Conservation (phyloP, 441 rosid species). For the Populus hybrid region DNA sequence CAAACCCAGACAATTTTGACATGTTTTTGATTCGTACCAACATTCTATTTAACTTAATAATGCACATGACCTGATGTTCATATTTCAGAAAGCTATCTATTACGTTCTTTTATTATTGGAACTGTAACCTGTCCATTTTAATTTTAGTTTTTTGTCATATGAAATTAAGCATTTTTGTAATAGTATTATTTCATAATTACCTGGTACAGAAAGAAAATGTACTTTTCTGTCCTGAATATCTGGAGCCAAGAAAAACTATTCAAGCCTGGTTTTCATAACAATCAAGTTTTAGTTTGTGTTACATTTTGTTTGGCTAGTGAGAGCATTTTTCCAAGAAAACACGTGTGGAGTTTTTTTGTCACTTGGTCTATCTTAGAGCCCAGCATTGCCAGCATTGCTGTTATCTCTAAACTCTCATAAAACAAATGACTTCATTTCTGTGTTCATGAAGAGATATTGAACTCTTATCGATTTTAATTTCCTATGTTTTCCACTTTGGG, state of each 20-base stretch:
- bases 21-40: background rate
- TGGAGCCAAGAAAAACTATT: background rate
- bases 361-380: background rate
- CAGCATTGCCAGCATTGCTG: background rate
- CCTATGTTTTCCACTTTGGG: background rate
- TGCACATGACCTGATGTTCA: background rate
- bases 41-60: background rate
- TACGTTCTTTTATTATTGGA: background rate
- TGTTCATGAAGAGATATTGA: background rate
- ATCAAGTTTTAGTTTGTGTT: background rate
- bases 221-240: background rate
- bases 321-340: background rate
- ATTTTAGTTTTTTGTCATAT: background rate
- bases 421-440: too few species aligned
- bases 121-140: background rate
- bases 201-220: background rate
- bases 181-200: background rate
- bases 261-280: background rate
- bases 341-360: background rate
- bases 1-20: background rate
- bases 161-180: background rate
- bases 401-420: too few species aligned
- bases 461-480: background rate
- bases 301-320: background rate
- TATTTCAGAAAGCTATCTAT: background rate